These are phyloP conservation scores for Rhodotorula sp. DNA, from an alignment of 1,284 basidiomycete species.

Conservation along the genomic window DNA sequence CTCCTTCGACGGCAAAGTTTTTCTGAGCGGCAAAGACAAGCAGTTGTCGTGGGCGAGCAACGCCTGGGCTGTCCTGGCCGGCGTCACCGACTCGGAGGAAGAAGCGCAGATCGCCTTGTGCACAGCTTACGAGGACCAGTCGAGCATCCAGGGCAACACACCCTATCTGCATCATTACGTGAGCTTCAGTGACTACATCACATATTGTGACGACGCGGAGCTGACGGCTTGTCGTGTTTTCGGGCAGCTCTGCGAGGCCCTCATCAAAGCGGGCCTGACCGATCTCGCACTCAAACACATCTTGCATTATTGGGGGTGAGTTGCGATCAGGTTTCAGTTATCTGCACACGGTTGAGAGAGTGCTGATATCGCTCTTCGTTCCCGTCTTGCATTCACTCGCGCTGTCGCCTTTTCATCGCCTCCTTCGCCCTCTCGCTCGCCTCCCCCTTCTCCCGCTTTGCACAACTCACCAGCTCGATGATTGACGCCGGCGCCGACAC, in stretches of 20 bases:
- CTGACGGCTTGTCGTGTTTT: neutral
- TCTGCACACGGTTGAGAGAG: too few relatives aligned
- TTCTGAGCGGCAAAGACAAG: conserved; percentile 31
- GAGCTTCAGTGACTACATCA: neutral
- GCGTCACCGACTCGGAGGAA: conserved; percentile 24
- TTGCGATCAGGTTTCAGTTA: neutral
- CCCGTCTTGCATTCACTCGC: too few relatives aligned
- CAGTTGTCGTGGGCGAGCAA: conserved; percentile 44
- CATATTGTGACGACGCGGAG: too few relatives aligned
- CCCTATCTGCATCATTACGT: conserved; percentile 43
- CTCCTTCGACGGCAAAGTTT: conserved; percentile 23
- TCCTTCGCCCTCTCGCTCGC: too few relatives aligned
- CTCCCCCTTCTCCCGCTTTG: too few relatives aligned
- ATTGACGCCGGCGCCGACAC: conserved; percentile 38
- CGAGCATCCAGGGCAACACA: conserved; percentile 27
- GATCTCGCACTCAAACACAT: conserved; percentile 40
- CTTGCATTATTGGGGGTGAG: conserved; percentile 41
- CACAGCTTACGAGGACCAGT: conserved; percentile 22
- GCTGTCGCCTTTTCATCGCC: neutral
- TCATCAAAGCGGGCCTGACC: conserved; percentile 38
- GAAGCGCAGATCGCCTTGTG: conserved; percentile 30
- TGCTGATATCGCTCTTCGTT: too few relatives aligned
- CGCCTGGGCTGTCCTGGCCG: conserved; percentile 43
- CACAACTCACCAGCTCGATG: conserved; percentile 22
- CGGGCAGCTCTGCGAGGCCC: conserved; percentile 38